These are phyloP conservation scores for Leucosporidium creatinivorum DNA, from an alignment of 768 basidiomycete genomes.

Conservation along the genomic window DNA sequence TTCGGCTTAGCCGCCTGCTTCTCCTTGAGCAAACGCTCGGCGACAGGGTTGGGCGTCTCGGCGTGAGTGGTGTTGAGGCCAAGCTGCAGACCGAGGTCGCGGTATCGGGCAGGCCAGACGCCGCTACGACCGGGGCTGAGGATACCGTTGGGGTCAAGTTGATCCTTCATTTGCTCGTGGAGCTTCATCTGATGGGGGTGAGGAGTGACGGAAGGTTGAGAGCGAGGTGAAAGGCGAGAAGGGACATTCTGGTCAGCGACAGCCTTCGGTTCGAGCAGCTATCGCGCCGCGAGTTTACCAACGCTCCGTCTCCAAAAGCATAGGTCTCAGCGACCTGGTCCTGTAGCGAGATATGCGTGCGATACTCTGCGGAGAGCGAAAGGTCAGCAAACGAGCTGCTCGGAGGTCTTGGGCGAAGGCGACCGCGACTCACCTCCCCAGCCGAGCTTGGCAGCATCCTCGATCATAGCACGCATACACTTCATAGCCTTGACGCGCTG, in stretches of 20 bases:
- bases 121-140: slow-evolving; percentile 10
- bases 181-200: neutral
- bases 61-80: neutral
- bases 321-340: neutral
- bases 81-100: slow-evolving; percentile 6
- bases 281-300: no score
- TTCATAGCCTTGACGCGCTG: neutral
- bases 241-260: no score
- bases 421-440: slow-evolving; percentile 1
- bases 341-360: neutral
- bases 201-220: neutral
- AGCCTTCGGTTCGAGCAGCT: no score
- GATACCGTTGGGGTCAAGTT: slow-evolving; percentile 17
- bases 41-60: neutral
- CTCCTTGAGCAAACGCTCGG: neutral
- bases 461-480: slow-evolving; percentile 13
- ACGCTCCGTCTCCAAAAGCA: neutral
- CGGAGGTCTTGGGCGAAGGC: neutral
- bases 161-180: slow-evolving; percentile 18
- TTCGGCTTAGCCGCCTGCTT: neutral
- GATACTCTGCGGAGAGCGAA: neutral
- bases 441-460: slow-evolving; percentile 9
- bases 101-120: slow-evolving; percentile 8
- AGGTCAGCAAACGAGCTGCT: neutral
- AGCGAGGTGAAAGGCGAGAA: neutral